Base-by-base conservation (phyloP, 1,284 basidiomycete species). In the Cryptococcus neoformans region DNA sequence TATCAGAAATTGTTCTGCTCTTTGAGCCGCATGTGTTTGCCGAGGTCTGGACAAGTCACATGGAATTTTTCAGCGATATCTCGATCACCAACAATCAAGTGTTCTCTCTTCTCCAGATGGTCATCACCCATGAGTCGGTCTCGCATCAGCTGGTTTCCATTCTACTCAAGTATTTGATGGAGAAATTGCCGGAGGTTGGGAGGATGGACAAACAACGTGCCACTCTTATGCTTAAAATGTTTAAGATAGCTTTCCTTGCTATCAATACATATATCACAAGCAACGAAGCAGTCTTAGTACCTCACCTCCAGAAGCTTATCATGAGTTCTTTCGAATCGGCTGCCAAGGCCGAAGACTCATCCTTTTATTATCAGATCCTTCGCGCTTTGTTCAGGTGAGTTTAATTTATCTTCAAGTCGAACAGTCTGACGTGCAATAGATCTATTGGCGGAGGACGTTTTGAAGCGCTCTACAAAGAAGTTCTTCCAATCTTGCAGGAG, bases 401-500 rank as follows among this genome's bases (percentile, higher is more conserved):
- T n/a, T 44, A n/a, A n/a, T 28, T 2, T 9, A 2, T 28, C 28
- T 28, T 36, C 4, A 28, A 17, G 5, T 11, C 4, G 44, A 40
- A 14, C 36, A 0, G 36, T 10, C 58, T 66, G 50, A 62, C 44
- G 36, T 35, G 42, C n/a, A 16, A 37, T 49, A 72, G 72, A 51
- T 92, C 93, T 10, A 99, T 99, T 59, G 96, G 97, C n/a, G 94
- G 92, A 0, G 96, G 95, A 8, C 83, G 91, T 34, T 98, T 97
- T 75, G 96, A 99, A 74, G 82, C 91, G 42, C 80, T 99, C 46
- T 99, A 99, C 81, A 94, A 95, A 73, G 95, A 97, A 70, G 94
- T 99, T 5, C 81, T 98, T 11, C 95, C 97, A 2, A 85, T 99
- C 38, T 83, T 99, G 1, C 95, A 95, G 17, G 94, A 98, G 70